Evolutionary conservation across 148 eudicot genomes (phyloP).

Genomic region (Diospyros lotus): DNA sequence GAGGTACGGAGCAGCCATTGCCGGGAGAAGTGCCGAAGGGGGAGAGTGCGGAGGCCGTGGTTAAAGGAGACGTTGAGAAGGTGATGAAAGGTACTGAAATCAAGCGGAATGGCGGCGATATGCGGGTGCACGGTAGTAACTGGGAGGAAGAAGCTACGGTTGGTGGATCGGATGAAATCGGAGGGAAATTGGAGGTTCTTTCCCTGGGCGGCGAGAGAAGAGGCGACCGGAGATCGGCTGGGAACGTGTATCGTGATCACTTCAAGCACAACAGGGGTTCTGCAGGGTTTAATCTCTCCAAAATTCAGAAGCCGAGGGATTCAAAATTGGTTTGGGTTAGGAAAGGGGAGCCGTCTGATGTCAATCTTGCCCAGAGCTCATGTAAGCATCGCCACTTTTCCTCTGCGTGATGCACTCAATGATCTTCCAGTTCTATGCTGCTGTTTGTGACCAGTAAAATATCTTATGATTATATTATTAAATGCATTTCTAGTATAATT

Average conservation of each 20-base stretch:
- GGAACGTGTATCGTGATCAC: not conserved
- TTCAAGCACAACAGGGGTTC: not conserved
- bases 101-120: not conserved
- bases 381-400: constrained; percentile 4
- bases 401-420: not conserved
- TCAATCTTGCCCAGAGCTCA: constrained; percentile 3
- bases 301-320: constrained; percentile 6
- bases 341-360: constrained; percentile 17
- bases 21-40: not conserved
- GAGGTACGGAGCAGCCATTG: not conserved
- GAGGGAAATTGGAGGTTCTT: constrained; percentile 9
- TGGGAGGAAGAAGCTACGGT: not conserved
- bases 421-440: not conserved
- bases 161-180: constrained; percentile 6
- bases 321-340: constrained; percentile 30
- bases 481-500: no score
- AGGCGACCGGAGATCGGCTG: not conserved
- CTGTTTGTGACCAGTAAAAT: no score
- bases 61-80: not conserved
- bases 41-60: not conserved
- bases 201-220: constrained; percentile 2
- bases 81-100: not conserved
- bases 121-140: not conserved
- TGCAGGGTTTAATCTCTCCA: not conserved
- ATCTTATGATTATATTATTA: no score